A percentile compares a stretch with the other conserved stretches of the same genome.
These are phyloP conservation scores for Lipomyces chichibuensis DNA, from an alignment of 805 yeast species.

Conservation along the genomic window DNA sequence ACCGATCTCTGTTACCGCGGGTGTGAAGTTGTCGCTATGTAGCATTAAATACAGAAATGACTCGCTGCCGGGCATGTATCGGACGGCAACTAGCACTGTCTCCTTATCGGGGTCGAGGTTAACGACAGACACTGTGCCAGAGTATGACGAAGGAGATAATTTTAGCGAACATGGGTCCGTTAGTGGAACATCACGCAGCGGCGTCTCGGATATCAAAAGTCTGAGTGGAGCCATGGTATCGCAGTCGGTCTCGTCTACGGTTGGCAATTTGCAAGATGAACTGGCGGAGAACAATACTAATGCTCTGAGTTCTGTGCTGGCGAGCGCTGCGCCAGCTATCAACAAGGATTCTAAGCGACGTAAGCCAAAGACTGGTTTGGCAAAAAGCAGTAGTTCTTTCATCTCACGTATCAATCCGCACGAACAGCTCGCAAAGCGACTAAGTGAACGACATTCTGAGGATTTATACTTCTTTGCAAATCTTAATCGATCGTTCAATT, in stretches of 20 bases:
- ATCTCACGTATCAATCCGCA: conserved; percentile 45
- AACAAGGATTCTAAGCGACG: conserved; percentile 30
- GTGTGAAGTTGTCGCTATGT: conserved; percentile 34
- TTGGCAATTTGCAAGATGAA: conserved; percentile 15
- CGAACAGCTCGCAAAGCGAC: conserved; percentile 43
- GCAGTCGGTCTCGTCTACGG: conserved; percentile 27
- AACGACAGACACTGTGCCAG: conserved; percentile 7
- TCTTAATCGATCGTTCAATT: conserved; percentile 44
- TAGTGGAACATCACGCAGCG: conserved; percentile 5
- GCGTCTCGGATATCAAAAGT: conserved; percentile 14
- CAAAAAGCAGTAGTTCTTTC: conserved; percentile 47
- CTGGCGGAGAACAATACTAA: conserved; percentile 6
- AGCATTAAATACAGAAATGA: conserved; percentile 23
- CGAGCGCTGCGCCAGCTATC: conserved; percentile 19
- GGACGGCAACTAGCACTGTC: conserved; percentile 13
- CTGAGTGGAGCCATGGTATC: conserved; percentile 2
- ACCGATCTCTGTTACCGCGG: conserved; percentile 38
- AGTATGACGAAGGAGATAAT: conserved; percentile 7
- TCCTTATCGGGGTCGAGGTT: conserved; percentile 7
- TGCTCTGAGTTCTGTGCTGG: conserved; percentile 22
- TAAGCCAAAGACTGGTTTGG: conserved; percentile 45
- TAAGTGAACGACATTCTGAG: conserved; percentile 40
- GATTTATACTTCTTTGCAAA: conserved; percentile 44
- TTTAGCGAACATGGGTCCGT: conserved; percentile 9
- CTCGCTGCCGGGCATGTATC: conserved; percentile 18